Conservation (phyloP, 352 stramenopile species). For the Pythium sukuiense region DNA sequence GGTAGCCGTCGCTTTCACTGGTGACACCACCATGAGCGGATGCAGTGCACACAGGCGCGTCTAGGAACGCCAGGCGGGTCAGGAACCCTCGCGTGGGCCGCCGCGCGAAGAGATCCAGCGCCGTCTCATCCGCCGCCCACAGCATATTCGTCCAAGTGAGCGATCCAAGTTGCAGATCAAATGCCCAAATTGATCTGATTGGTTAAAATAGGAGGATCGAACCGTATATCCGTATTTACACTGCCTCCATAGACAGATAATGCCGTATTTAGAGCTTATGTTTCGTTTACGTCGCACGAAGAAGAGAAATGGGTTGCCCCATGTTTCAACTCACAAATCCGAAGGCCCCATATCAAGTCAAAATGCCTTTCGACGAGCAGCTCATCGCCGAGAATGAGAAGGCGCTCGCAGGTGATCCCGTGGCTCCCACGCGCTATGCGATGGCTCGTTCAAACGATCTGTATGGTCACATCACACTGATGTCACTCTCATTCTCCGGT, state of each 20-base stretch:
- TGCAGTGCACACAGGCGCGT: conserved; percentile 33
- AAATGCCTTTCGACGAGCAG: conserved; percentile 37
- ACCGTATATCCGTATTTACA: neutral
- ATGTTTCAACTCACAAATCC: neutral
- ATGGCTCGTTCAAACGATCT: conserved; percentile 12
- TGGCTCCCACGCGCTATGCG: neutral
- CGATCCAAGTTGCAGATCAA: neutral
- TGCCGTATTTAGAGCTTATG: neutral
- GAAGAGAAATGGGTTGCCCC: conserved; percentile 4
- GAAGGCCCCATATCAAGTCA: neutral
- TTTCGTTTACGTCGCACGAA: conserved; percentile 16
- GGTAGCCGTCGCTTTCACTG: conserved; percentile 37
- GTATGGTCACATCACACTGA: neutral
- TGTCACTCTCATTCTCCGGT: neutral
- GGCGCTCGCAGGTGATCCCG: conserved; percentile 50
- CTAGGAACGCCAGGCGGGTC: conserved; percentile 55
- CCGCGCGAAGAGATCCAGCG: conserved; percentile 72
- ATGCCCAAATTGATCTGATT: neutral
- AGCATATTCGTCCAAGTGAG: conserved; percentile 19
- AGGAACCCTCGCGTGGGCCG: conserved; percentile 48
- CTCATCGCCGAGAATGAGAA: conserved; percentile 69
- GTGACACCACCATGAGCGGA: conserved; percentile 1
- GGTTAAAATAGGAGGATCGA: neutral
- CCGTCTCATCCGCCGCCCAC: conserved; percentile 62
- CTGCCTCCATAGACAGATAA: neutral